Base-by-base conservation (phyloP, 495 filamentous ascomycete genomes). In the Amniculicola lignicola region DNA sequence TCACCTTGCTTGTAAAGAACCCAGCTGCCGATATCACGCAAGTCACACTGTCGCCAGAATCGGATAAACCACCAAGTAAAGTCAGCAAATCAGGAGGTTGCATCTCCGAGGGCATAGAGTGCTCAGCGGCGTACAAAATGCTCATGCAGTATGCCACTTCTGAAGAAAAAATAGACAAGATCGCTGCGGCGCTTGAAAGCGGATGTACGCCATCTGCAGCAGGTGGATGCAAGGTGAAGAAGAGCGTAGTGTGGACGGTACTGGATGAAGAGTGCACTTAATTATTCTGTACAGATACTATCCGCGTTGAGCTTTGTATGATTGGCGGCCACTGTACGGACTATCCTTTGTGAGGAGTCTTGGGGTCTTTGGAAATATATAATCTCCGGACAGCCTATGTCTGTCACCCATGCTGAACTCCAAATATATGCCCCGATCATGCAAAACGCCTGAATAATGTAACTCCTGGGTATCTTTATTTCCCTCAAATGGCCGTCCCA, bases 401-500 rank as follows among this genome's bases (percentile, higher is more conserved):
- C n/a, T n/a, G n/a, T n/a, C n/a, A n/a, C n/a, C n/a, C n/a, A n/a
- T n/a, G n/a, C n/a, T n/a, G n/a, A n/a, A n/a, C n/a, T n/a, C n/a
- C n/a, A n/a, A n/a, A n/a, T n/a, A n/a, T n/a, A n/a, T n/a, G n/a
- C n/a, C n/a, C n/a, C n/a, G n/a, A n/a, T n/a, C n/a, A n/a, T n/a
- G n/a, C n/a, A n/a, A n/a, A n/a, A n/a, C n/a, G n/a, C n/a, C n/a
- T n/a, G n/a, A n/a, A n/a, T n/a, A n/a, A n/a, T n/a, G n/a, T n/a
- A n/a, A n/a, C n/a, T n/a, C 39, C 39, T 15, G 16, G 46, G 46
- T 42, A 21, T 37, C 45, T 33, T 33, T 47, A 23, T 29, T 22
- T 19, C 48, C 18, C 57, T 77, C 71, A 89, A 61, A 94, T 83
- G 79, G 87, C 88, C 15, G 93, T 98, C 21, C 93, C 93, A 42